These are phyloP conservation scores for Populus davidiana DNA, from an alignment of 345 rosid species.

Conservation along the genomic window DNA sequence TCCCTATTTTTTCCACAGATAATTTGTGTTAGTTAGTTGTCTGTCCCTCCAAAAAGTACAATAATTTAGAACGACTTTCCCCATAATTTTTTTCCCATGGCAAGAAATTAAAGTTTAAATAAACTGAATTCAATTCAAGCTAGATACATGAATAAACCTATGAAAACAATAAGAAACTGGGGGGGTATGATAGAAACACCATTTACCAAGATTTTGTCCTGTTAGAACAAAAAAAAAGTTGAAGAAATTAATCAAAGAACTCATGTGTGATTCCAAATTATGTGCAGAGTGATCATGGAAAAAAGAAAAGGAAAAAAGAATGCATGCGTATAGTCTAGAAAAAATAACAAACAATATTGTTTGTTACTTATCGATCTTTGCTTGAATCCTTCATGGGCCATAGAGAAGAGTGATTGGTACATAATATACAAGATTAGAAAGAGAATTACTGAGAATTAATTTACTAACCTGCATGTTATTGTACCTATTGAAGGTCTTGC, in stretches of 20 bases:
- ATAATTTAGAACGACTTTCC: neutral
- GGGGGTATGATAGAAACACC: neutral
- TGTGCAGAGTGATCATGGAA: neutral
- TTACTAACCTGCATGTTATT: constrained; percentile 82
- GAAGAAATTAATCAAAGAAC: neutral
- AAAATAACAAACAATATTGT: no score
- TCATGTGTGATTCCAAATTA: neutral
- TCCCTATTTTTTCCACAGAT: neutral
- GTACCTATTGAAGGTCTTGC: constrained; percentile 83
- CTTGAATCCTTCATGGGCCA: neutral
- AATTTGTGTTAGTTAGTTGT: neutral
- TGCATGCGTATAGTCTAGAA: neutral
- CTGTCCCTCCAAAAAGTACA: constrained; percentile 3
- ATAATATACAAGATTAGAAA: neutral
- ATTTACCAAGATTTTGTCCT: neutral
- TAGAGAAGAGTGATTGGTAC: neutral
- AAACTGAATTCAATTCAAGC: neutral
- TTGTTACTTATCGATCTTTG: neutral
- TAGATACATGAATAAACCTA: neutral
- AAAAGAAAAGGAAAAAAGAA: neutral
- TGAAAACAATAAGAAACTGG: neutral
- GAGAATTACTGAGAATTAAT: neutral
- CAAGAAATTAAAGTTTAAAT: neutral
- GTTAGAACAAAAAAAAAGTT: neutral
- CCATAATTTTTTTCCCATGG: neutral